Conservation (phyloP, 139 green algal genomes). For the Nannochloris sp. region DNA sequence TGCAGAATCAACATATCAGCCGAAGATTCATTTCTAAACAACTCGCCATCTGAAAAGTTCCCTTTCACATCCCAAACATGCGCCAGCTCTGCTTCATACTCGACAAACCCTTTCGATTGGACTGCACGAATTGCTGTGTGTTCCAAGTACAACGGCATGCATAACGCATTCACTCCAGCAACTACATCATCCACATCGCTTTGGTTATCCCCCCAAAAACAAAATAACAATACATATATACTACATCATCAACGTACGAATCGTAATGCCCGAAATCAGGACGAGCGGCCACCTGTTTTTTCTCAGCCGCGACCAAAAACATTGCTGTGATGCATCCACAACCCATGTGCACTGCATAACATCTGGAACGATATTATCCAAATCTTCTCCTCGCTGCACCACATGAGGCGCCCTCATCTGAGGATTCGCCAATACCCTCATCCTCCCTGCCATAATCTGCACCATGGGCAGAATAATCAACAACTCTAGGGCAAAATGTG, state of each 20-base stretch:
- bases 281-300: conserved; percentile 50
- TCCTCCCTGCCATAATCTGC: conserved; percentile 59
- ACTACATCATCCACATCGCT: too few species aligned
- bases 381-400: neutral
- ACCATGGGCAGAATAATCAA: conserved; percentile 72
- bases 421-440: conserved; percentile 60
- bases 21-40: too few species aligned
- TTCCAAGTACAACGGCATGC: too few species aligned
- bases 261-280: conserved; percentile 33
- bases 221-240: too few species aligned
- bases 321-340: conserved; percentile 30
- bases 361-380: conserved; percentile 26
- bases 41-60: too few species aligned
- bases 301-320: conserved; percentile 43
- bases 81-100: too few species aligned
- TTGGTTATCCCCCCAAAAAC: too few species aligned
- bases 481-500: conserved; percentile 79
- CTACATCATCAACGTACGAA: conserved; percentile 6
- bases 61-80: too few species aligned
- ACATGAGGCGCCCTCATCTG: conserved; percentile 17
- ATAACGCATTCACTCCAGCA: too few species aligned
- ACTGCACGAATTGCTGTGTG: too few species aligned
- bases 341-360: conserved; percentile 64
- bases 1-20: too few species aligned
- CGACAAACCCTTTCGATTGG: too few species aligned